A percentile compares a stretch with the other conserved stretches of the same genome.
These are phyloP conservation scores for Penicillium janthinellum DNA, from an alignment of 2,329 filamentous ascomycete species.

Conservation along the genomic window DNA sequence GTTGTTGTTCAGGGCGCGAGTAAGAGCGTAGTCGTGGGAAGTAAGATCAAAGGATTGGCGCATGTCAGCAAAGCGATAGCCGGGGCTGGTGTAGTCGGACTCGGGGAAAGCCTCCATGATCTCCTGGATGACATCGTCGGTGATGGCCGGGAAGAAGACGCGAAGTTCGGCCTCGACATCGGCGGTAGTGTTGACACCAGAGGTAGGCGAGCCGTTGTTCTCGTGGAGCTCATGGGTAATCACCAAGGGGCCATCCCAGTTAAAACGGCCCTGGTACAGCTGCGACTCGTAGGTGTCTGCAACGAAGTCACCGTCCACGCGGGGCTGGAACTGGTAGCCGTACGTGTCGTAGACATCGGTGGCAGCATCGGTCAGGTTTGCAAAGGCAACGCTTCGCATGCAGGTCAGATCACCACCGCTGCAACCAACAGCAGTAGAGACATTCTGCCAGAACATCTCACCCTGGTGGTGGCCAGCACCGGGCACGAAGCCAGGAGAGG, in stretches of 20 bases:
- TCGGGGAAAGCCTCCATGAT: slow-evolving; percentile 33
- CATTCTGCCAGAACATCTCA: slow-evolving; percentile 37
- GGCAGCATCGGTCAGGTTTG: slow-evolving; percentile 32
- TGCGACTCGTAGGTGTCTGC: slow-evolving; percentile 41
- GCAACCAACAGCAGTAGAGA: slow-evolving; percentile 36
- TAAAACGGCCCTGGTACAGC: slow-evolving; percentile 41
- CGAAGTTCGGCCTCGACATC: slow-evolving; percentile 34
- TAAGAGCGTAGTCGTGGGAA: slow-evolving; percentile 33
- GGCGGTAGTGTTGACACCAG: slow-evolving; percentile 32
- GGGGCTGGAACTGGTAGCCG: slow-evolving; percentile 40
- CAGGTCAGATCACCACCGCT: slow-evolving; percentile 18
- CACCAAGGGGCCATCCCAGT: slow-evolving; percentile 39
- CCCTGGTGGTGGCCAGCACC: slow-evolving; percentile 41
- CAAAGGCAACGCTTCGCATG: slow-evolving; percentile 35
- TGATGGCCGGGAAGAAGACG: slow-evolving; percentile 36
- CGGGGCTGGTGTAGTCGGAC: slow-evolving; percentile 37
- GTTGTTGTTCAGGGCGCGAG: slow-evolving; percentile 38
- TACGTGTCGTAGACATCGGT: slow-evolving; percentile 28
- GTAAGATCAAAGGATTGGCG: slow-evolving; percentile 32
- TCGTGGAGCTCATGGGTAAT: slow-evolving; percentile 42
- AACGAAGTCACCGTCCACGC: slow-evolving; percentile 41
- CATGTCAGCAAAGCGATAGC: slow-evolving; percentile 41
- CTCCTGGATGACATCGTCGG: slow-evolving; percentile 35
- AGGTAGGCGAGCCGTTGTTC: slow-evolving; percentile 33
- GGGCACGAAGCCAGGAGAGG: slow-evolving; percentile 36